Evolutionary conservation across 257 asterid genomes (phyloP), one percentile per base, ranked within the genome.

Genomic region (Gentiana straminea): DNA sequence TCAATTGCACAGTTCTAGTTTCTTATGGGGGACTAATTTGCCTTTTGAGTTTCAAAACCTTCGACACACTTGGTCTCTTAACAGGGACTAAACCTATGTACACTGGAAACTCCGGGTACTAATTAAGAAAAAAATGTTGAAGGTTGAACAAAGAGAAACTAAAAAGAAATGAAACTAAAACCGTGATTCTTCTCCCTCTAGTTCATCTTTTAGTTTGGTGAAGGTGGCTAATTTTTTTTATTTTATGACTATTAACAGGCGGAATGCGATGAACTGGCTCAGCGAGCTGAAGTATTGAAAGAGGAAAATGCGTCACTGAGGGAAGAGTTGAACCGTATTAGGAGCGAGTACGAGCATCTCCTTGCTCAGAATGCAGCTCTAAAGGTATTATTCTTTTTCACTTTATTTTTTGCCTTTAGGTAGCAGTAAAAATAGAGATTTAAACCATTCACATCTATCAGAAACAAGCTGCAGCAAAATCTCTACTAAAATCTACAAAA

Each of bases 201-300:
- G 24, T 15, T 15, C 24, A 15, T 15, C 24, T 15, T 15, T 35
- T 32, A 33, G 47, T 52, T 49, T 43, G 52, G 44, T 54, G 34
- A 37, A 8, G 24, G 24, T 15, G 24, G 59, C 50, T 39, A 34
- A 33, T 49, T 64, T 46, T 62, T 38, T 46, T 61, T 67, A 13
- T 36, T 37, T 8, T 2, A 13, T 35, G 33, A 55, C 38, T 51
- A 15, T 58, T 47, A 59, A 61, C 79, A 92, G 99, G 95, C 89
- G 47, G 99, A 92, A 79, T 92, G 95, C 32, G 97, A 89, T 72
- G 97, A 92, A 68, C 74, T 92, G 67, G 94, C 89, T 52, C 90
- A 80, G 68, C 91, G 86, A 58, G 86, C 99, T 66, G 97, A 84
- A 37, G 59, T 61, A 58, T 73, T 92, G 67, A 78, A 78, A 55